Base-by-base conservation (phyloP, 768 basidiomycete species). In the Termitomyces sp. region DNA sequence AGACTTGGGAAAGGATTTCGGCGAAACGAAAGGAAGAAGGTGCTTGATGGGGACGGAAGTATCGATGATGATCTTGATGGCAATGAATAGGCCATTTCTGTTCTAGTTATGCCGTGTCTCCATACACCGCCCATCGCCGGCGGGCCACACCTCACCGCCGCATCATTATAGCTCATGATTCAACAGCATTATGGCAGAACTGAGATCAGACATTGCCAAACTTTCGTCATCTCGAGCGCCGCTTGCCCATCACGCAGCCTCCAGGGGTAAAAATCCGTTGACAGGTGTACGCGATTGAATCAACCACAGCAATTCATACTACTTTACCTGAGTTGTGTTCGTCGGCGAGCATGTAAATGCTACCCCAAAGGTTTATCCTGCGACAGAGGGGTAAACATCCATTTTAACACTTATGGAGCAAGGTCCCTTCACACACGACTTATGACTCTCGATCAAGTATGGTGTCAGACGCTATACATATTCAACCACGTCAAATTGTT, bases 1-100 rank as follows among this genome's bases (percentile, higher is more conserved):
- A 76, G 85, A 57, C 63, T 76, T 17, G 87, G 87, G 11, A 84
- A 84, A 64, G 87, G 83, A 1, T 70, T 74, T 44, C 74, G 80
- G 57, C 74, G 69, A 60, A 70, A 70, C 14, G 77, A 71, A 57
- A 70, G 62, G 57, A 66, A 64, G 58, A 67, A 62, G 19, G 57
- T 51, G n/a, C 60, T 52, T 12, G 68, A 62, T 34, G 63, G 43
- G 34, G 57, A 21, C 24, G 56, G 15, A 21, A 62, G 55, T 5
- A 62, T 63, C 14, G 62, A 62, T 22, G 62, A 60, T 28, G 56
- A 58, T 17, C 30, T 45, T 35, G 67, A 62, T 51, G 60, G 60
- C 40, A 54, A 65, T 38, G 64, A 68, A 40, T 65, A 60, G 59
- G 32, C 44, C 21, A 50, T 50, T 8, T 44, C 35, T 14, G 19